Evolutionary conservation across 2,329 filamentous ascomycete genomes (phyloP), one percentile per base, ranked within the genome.

Genomic region (Paraconiothyrium sp.): DNA sequence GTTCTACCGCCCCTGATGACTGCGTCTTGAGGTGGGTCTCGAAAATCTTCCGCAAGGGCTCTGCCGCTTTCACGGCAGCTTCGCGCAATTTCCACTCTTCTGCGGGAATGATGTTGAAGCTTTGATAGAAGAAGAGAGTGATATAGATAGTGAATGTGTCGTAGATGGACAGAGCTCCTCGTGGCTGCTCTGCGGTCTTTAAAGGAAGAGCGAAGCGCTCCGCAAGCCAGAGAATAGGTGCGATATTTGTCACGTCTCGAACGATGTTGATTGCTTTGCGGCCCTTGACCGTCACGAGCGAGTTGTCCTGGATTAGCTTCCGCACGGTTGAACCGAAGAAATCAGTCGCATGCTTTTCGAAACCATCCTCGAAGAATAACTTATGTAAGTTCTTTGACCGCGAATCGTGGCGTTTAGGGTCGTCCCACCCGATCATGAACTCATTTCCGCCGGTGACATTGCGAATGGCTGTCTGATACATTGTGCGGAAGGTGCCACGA

Each of bases 191-290:
- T 2, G 77, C 74, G 0, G 86, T 89, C 80, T 92, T 91, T 43
- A 93, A 80, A 0, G 90, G 89, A 3, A 92, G 79, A 52, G 88
- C 86, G 72, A 92, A 90, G 4, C 85, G 84, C 2, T 89, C 82
- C 0, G 86, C 87, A 44, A 91, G 80, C 69, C 86, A 92, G 67
- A 87, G 83, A 3, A 89, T 86, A 6, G 90, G 89, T 0, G 84
- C 85, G 30, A 91, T 78, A 71, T 92, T 92, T 30, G 87, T 89
- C 0, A 92, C 85, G 62, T 92, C 89, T 27, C 89, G 86, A 10
- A 92, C 81, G 4, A 85, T 82, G 57, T 85, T 82, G 66, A 85
- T 83, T 1, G 82, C 81, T 39, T 80, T 79, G 47, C 79, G 76
- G 24, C 76, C 74, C 44, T 80, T 80, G n/a, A 77, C 74, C 58